Conservation (phyloP, 495 filamentous ascomycete genomes). For the Lophiotrema nucula region DNA sequence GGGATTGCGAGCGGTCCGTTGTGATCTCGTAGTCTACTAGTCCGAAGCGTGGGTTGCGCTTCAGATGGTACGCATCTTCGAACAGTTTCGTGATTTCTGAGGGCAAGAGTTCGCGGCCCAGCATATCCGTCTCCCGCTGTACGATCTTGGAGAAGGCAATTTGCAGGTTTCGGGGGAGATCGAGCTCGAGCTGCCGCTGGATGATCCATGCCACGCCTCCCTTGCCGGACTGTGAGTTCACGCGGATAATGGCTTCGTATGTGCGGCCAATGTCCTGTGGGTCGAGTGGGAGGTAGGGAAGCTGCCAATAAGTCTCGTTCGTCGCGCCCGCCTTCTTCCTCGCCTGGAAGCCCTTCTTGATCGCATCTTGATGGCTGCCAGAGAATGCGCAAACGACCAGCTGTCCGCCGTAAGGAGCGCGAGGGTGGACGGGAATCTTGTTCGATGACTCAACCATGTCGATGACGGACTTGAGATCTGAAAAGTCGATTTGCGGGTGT, state of each 20-base stretch:
- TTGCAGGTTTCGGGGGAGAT: conserved; percentile 89
- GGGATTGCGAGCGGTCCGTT: conserved; percentile 76
- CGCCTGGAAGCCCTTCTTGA: conserved; percentile 89
- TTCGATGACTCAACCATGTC: conserved; percentile 87
- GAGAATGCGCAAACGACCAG: conserved; percentile 88
- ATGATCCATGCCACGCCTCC: conserved; percentile 96
- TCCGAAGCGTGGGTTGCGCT: conserved; percentile 74
- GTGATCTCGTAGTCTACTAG: conserved; percentile 91
- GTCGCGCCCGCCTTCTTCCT: conserved; percentile 60
- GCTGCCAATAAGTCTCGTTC: conserved; percentile 62
- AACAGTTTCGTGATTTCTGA: conserved; percentile 85
- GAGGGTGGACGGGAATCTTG: conserved; percentile 89
- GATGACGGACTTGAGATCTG: conserved; percentile 82
- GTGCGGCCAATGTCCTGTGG: conserved; percentile 91
- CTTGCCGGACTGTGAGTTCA: conserved; percentile 96
- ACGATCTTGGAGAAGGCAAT: conserved; percentile 87
- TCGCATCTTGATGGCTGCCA: conserved; percentile 93
- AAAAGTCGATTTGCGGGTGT: conserved; percentile 83
- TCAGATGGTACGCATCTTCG: conserved; percentile 79
- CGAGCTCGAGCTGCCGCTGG: conserved; percentile 80
- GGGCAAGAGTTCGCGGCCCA: conserved; percentile 78
- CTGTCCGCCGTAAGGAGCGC: conserved; percentile 85
- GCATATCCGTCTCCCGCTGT: conserved; percentile 68
- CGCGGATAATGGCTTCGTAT: conserved; percentile 95
- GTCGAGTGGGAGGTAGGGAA: conserved; percentile 93